Evolutionary conservation across 306 rosid genomes (phyloP).

Genomic region (Inga oerstediana): DNA sequence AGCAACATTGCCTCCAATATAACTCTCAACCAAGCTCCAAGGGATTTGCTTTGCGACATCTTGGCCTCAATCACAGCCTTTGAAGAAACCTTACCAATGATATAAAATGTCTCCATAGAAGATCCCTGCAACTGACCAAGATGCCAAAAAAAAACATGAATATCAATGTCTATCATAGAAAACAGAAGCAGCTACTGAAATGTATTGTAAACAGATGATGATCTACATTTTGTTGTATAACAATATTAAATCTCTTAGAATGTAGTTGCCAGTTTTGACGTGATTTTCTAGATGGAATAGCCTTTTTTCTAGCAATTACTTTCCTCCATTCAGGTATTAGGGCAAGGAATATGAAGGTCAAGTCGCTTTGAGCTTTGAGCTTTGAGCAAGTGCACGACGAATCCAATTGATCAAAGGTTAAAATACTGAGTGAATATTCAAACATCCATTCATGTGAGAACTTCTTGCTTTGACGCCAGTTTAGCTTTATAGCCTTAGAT

Average conservation of each 20-base stretch:
- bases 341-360: background rate
- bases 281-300: background rate
- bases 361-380: background rate
- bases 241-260: background rate
- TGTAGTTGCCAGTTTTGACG: background rate
- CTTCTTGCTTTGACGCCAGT: too few relatives aligned
- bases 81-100: constrained; percentile 87
- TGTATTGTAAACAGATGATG: background rate
- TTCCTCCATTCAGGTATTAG: background rate
- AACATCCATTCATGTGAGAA: background rate
- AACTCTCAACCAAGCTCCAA: constrained; percentile 54
- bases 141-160: background rate
- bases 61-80: constrained; percentile 84
- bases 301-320: background rate
- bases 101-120: constrained; percentile 76
- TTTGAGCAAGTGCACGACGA: background rate
- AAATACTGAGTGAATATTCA: background rate
- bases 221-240: background rate
- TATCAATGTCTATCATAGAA: background rate
- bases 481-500: too few relatives aligned
- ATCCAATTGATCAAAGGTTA: background rate
- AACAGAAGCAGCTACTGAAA: background rate
- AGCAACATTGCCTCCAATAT: constrained; percentile 60
- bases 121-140: constrained; percentile 81
- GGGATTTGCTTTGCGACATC: constrained; percentile 58